Percentiles rank a stretch among this genome's conserved stretches.
phyloP scores from a whole-genome alignment of 371 early-diverging fungal genomes.

The Polyrhizophydium stewartii region DNA sequence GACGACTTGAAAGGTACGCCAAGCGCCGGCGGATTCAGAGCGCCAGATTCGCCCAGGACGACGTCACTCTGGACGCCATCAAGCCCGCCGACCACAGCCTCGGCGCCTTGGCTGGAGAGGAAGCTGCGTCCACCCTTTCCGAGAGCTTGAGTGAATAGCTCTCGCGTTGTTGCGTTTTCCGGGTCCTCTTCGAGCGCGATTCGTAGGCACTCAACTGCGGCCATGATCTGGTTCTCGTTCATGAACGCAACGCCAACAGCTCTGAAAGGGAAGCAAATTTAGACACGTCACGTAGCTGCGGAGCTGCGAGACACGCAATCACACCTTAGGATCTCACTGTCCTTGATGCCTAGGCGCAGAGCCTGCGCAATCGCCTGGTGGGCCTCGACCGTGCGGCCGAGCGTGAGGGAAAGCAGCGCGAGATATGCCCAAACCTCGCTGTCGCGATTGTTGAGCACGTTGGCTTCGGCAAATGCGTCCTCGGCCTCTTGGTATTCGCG shows the following conservation, averaged over 20 bases:
- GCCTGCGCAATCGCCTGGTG: slow-evolving; percentile 43
- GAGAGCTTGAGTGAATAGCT: slow-evolving; percentile 22
- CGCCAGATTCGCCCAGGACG: too few species aligned
- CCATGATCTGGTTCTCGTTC: slow-evolving; percentile 8
- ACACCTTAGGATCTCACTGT: slow-evolving; percentile 32
- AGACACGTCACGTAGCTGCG: not conserved
- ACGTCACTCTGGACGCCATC: too few species aligned
- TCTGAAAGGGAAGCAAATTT: slow-evolving; percentile 13
- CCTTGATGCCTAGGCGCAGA: slow-evolving; percentile 32
- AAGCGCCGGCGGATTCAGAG: too few species aligned
- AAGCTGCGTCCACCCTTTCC: not conserved
- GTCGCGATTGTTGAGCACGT: slow-evolving; percentile 47
- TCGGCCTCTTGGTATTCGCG: slow-evolving; percentile 45
- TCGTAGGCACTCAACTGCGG: slow-evolving; percentile 39
- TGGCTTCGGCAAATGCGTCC: slow-evolving; percentile 48
- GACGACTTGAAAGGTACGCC: too few species aligned
- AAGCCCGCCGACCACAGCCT: too few species aligned
- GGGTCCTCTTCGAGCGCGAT: slow-evolving; percentile 35
- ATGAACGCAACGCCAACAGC: slow-evolving; percentile 25
- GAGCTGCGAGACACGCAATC: not conserved
- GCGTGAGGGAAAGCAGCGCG: slow-evolving; percentile 34
- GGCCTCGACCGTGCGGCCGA: slow-evolving; percentile 41
- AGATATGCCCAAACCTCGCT: slow-evolving; percentile 46
- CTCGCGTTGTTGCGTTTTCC: slow-evolving; percentile 13
- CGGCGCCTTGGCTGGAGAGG: too few species aligned